Evolutionary conservation across 2,329 filamentous ascomycete species (phyloP).

Genomic region (Rhytidhysteron rufulum): DNA sequence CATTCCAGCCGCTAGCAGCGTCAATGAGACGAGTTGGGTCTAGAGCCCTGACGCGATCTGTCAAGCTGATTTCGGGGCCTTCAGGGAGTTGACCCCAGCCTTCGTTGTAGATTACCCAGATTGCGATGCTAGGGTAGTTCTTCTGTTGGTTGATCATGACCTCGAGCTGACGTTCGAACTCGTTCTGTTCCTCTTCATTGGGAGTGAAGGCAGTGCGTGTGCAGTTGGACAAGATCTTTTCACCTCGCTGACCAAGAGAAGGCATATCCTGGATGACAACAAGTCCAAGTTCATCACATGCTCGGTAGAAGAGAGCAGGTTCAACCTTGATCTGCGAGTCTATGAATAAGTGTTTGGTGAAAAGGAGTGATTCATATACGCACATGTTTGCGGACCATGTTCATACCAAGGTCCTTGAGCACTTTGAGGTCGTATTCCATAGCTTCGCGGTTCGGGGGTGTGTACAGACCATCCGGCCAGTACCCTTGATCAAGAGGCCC

Average conservation of each 20-base stretch:
- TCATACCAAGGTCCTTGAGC: conserved; percentile 64
- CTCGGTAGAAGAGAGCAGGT: conserved; percentile 63
- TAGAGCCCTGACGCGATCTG: conserved; percentile 51
- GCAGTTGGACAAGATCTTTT: neutral
- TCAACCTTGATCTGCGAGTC: conserved; percentile 63
- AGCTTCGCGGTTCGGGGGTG: conserved; percentile 61
- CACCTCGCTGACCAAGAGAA: conserved; percentile 40
- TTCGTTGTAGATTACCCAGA: conserved; percentile 70
- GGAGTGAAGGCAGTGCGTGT: conserved; percentile 27
- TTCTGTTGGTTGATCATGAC: conserved; percentile 60
- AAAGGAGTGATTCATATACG: too few relatives aligned
- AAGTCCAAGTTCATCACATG: conserved; percentile 63
- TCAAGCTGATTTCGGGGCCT: conserved; percentile 55
- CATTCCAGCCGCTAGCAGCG: conserved; percentile 62
- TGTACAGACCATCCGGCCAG: conserved; percentile 68
- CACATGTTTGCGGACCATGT: conserved; percentile 68
- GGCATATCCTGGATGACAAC: conserved; percentile 72
- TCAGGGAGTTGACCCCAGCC: conserved; percentile 62
- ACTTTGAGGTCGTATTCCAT: conserved; percentile 64
- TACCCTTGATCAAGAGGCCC: conserved; percentile 68
- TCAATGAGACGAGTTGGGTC: conserved; percentile 64
- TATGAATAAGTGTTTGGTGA: conserved; percentile 3
- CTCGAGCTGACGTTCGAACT: conserved; percentile 63
- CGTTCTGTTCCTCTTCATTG: conserved; percentile 52
- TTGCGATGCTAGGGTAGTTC: conserved; percentile 61